These are phyloP conservation scores for Mrakia blollopis DNA, from an alignment of 768 basidiomycete genomes.

Conservation along the genomic window DNA sequence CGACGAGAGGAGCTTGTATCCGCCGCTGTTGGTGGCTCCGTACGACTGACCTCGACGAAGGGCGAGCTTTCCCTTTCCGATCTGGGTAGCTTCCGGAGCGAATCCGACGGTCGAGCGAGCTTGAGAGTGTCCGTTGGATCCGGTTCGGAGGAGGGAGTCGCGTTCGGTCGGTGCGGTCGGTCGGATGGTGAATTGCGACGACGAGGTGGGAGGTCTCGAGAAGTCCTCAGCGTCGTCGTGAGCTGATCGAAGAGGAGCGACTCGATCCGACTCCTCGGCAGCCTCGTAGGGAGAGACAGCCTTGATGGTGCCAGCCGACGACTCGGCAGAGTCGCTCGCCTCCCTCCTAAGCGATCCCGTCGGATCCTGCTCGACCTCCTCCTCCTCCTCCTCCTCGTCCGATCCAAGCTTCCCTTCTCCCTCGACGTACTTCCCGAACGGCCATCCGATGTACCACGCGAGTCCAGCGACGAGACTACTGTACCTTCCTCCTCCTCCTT, in stretches of 20 bases:
- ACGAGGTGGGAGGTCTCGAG: neutral
- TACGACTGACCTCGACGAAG: conserved; percentile 25
- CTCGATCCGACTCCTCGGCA: conserved; percentile 16
- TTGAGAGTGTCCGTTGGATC: conserved; percentile 14
- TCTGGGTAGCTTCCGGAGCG: conserved; percentile 33
- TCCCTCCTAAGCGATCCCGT: conserved; percentile 35
- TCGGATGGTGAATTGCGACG: conserved; percentile 34
- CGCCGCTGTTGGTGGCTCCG: conserved; percentile 34
- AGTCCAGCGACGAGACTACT: conserved; percentile 81
- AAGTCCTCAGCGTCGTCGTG: conserved; percentile 43
- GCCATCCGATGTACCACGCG: conserved; percentile 96
- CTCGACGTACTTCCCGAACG: conserved; percentile 97
- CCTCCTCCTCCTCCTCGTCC: conserved; percentile 40
- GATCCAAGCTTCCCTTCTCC: conserved; percentile 51
- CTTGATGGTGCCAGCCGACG: conserved; percentile 25
- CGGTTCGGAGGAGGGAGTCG: conserved; percentile 19
- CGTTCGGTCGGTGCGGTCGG: conserved; percentile 5
- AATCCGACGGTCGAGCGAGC: conserved; percentile 39
- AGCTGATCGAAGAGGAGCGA: conserved; percentile 32
- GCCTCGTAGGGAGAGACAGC: neutral
- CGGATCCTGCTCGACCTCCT: conserved; percentile 39
- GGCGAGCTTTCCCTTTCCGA: neutral
- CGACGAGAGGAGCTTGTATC: conserved; percentile 33
- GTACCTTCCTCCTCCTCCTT: conserved; percentile 77
- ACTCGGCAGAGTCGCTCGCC: conserved; percentile 21